Conservation (phyloP, 305 asterid species). For the Lippia alba region DNA sequence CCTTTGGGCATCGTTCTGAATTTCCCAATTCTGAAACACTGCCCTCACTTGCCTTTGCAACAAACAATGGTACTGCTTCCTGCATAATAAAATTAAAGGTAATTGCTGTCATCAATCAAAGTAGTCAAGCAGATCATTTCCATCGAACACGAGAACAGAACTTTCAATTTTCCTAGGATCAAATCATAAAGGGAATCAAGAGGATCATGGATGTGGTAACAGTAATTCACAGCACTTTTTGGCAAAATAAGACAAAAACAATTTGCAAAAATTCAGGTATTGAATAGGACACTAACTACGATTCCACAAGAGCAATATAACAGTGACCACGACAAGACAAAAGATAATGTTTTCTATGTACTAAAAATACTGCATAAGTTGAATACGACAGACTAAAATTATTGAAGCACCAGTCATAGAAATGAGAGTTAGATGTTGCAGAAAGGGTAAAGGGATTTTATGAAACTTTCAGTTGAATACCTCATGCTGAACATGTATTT, state of each 20-base stretch:
- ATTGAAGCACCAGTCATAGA: not conserved
- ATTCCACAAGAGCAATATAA: not conserved
- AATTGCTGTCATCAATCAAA: constrained; percentile 28
- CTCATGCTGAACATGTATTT: constrained; percentile 50
- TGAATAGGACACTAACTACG: constrained; percentile 1
- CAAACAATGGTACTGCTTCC: constrained; percentile 46
- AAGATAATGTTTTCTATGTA: not conserved
- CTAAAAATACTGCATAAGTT: not conserved
- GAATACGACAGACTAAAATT: constrained; percentile 7
- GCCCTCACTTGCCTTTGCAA: constrained; percentile 41
- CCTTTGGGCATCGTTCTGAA: constrained; percentile 46
- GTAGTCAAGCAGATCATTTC: constrained; percentile 13
- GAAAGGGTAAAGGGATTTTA: constrained; percentile 20
- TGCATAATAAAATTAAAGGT: constrained; percentile 37
- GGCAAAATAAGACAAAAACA: not conserved
- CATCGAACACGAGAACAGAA: constrained; percentile 23
- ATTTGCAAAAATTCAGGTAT: constrained; percentile 3
- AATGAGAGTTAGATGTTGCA: no score
- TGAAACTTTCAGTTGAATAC: constrained; percentile 44
- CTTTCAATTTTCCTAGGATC: constrained; percentile 7
- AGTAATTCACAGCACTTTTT: not conserved
- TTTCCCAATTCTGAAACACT: constrained; percentile 42
- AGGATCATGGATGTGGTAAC: constrained; percentile 7
- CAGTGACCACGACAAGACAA: constrained; percentile 23
- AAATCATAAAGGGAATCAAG: not conserved